Evolutionary conservation across 2,329 filamentous ascomycete genomes (phyloP), one percentile per base, ranked within the genome.

Genomic region (Aphanoascus verrucosus): DNA sequence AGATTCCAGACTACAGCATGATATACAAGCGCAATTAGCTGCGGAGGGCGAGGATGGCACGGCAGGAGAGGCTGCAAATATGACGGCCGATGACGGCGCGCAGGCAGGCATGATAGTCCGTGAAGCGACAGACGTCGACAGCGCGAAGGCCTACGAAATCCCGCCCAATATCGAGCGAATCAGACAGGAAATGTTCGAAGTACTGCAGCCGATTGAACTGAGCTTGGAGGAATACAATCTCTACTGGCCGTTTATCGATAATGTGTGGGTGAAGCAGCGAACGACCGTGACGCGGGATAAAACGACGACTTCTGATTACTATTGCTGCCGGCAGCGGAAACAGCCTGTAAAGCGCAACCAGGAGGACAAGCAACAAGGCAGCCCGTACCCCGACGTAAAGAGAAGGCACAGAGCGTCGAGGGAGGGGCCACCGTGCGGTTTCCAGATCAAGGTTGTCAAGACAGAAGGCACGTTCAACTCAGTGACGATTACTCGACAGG

Each of bases 241-340:
- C 14, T 74, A 73, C 57, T 74, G 72, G 67, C 72, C 72, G 5
- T 75, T 72, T 49, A 70, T 75, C 48, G 73, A 75, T 58, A 75
- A 75, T 57, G 69, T 74, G n/a, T 75, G 72, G 72, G 71, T 74
- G 9, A 73, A 73, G 51, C 70, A 74, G 57, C 67, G 72, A 55
- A 67, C 65, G 14, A 68, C 70, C 55, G 62, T 68, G 6, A 71
- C 67, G 58, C 69, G 69, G 57, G 69, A 68, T 56, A 70, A 70
- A 2, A 67, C 67, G 43, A 68, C 65, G 50, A 70, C 64, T 3
- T 72, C 72, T 2, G 73, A 75, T 45, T 74, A 74, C 57, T 75
- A 74, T 54, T 72, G 71, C 64, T 75, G 73, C 58, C 67, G 73
- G 45, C 58, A 75, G 51, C 69, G 72, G 53, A 65, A 69, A 40